phyloP scores from a whole-genome alignment of 2,329 filamentous ascomycete genomes.

The Fusarium camptoceras region DNA sequence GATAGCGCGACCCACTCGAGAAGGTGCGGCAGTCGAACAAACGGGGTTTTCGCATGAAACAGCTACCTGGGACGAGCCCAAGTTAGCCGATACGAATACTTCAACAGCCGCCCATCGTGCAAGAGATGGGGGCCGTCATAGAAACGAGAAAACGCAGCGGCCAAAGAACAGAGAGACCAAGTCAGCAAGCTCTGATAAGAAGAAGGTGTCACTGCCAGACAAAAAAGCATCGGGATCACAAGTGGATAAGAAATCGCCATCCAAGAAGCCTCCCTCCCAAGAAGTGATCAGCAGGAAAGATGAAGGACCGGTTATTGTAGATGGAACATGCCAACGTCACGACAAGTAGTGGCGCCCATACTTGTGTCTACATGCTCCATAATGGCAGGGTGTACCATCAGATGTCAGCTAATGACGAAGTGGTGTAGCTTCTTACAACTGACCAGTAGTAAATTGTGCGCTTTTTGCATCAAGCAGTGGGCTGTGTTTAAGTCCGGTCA shows the following conservation, averaged over 20 bases:
- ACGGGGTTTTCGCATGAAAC: neutral
- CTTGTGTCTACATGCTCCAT: neutral
- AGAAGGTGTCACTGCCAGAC: conserved; percentile 18
- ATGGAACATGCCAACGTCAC: conserved; percentile 34
- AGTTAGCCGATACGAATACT: conserved; percentile 1
- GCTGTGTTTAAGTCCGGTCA: neutral
- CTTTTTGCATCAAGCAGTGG: neutral
- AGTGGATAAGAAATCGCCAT: conserved; percentile 26
- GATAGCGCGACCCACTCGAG: conserved; percentile 37
- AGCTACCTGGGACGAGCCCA: neutral
- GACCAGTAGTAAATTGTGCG: neutral
- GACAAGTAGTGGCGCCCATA: conserved; percentile 11
- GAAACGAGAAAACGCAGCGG: conserved; percentile 20
- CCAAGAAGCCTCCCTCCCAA: conserved; percentile 15
- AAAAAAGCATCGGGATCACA: conserved; percentile 19
- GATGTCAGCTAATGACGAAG: neutral
- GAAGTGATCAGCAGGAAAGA: conserved; percentile 21
- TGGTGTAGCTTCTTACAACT: neutral
- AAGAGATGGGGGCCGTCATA: conserved; percentile 1
- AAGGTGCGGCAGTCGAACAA: conserved; percentile 31
- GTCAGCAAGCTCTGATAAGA: conserved; percentile 22
- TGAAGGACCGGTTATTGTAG: conserved; percentile 30
- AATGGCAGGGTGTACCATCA: neutral
- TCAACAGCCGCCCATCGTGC: conserved; percentile 20
- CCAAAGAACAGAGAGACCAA: conserved; percentile 33